Percentiles rank a stretch among this genome's conserved stretches.
phyloP scores from a whole-genome alignment of 805 yeast genomes.

The Pichia ethanolica region DNA sequence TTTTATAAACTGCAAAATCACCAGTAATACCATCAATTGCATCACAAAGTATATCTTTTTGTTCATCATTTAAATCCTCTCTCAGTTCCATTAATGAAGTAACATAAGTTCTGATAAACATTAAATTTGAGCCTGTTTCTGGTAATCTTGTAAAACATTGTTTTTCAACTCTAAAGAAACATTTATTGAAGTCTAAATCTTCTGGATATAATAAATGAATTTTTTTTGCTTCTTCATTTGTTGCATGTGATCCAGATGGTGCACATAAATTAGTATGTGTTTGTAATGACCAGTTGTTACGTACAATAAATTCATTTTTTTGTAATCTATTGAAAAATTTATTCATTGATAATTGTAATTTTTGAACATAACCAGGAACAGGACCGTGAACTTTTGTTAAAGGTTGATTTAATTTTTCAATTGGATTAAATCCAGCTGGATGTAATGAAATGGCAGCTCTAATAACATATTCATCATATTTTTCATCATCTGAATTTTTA shows the following conservation, averaged over 20 bases:
- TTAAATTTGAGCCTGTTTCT: slow-evolving; percentile 36
- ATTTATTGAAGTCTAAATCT: slow-evolving; percentile 36
- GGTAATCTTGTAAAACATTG: slow-evolving; percentile 52
- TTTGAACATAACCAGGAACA: slow-evolving; percentile 57
- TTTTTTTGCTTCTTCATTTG: slow-evolving; percentile 27
- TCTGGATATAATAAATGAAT: slow-evolving; percentile 30
- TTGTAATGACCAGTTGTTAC: slow-evolving; percentile 69
- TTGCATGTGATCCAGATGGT: slow-evolving; percentile 37
- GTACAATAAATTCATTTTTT: slow-evolving; percentile 47
- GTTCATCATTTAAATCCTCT: slow-evolving; percentile 29
- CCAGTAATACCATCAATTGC: slow-evolving; percentile 61
- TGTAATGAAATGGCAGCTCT: slow-evolving; percentile 53
- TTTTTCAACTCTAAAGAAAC: slow-evolving; percentile 53
- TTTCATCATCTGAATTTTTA: slow-evolving; percentile 31
- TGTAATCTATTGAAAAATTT: slow-evolving; percentile 52
- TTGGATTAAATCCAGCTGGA: slow-evolving; percentile 71
- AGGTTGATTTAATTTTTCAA: slow-evolving; percentile 42
- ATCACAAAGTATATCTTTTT: slow-evolving; percentile 42
- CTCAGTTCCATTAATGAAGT: slow-evolving; percentile 44
- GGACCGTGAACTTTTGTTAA: slow-evolving; percentile 60
- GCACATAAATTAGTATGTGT: slow-evolving; percentile 45
- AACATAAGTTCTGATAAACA: slow-evolving; percentile 50
- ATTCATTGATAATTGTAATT: slow-evolving; percentile 57
- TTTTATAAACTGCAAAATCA: slow-evolving; percentile 53
- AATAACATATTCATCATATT: slow-evolving; percentile 47